These are phyloP conservation scores for Castanospermum australe DNA, from an alignment of 306 rosid species.

Conservation along the genomic window DNA sequence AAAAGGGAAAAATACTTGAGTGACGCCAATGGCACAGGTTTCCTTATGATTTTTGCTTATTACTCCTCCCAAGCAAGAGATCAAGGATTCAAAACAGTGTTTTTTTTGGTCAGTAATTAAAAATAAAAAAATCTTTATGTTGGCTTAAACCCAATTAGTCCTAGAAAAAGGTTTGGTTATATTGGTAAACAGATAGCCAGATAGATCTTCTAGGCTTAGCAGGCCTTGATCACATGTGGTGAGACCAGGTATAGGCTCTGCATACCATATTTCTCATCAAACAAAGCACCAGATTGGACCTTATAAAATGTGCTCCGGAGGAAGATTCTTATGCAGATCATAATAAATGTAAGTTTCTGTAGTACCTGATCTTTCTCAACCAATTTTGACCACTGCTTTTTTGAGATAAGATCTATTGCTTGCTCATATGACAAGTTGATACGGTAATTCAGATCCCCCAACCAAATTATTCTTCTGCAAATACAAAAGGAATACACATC, in stretches of 20 bases:
- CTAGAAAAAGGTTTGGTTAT: background rate
- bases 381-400: conserved; percentile 70
- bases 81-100: too few relatives aligned
- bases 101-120: too few relatives aligned
- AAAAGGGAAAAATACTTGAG: background rate
- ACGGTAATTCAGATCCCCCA: conserved; percentile 94
- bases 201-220: background rate
- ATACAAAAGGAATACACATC: background rate
- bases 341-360: conserved; percentile 2
- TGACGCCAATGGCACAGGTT: background rate
- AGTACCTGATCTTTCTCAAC: conserved; percentile 83
- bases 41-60: background rate
- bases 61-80: too few relatives aligned
- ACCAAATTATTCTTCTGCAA: conserved; percentile 87
- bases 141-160: background rate
- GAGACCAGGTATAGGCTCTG: background rate
- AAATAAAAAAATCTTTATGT: background rate
- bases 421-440: conserved; percentile 70
- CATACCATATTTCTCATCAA: conserved; percentile 33
- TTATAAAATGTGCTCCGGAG: background rate
- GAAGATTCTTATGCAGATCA: background rate
- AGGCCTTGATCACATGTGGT: conserved; percentile 20
- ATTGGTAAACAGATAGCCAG: background rate
- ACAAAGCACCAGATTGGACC: conserved; percentile 33
- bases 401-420: conserved; percentile 69